Percentiles rank a stretch among this genome's conserved stretches.
These are phyloP conservation scores for Arthroderma sp. DNA, from an alignment of 2,329 filamentous ascomycete genomes.

Conservation along the genomic window DNA sequence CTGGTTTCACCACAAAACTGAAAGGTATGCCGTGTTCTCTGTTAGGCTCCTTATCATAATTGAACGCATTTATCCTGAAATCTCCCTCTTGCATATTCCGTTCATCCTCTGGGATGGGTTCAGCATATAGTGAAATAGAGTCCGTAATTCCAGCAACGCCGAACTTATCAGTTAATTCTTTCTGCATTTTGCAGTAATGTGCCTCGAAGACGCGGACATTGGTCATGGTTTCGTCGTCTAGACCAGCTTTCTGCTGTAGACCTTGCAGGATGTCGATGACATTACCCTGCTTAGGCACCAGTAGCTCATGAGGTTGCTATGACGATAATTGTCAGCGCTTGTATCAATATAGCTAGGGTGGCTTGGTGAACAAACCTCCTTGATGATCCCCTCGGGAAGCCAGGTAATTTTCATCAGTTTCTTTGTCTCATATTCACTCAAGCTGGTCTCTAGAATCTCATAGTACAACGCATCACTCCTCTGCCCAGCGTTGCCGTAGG, in stretches of 20 bases:
- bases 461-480: constrained; percentile 73
- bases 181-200: constrained; percentile 71
- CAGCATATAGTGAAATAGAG: constrained; percentile 68
- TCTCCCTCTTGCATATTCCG: constrained; percentile 49
- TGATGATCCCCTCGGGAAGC: constrained; percentile 79
- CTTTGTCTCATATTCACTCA: constrained; percentile 86
- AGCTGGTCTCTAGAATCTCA: constrained; percentile 85
- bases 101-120: constrained; percentile 64
- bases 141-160: constrained; percentile 75
- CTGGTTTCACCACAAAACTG: constrained; percentile 72
- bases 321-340: constrained; percentile 3
- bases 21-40: constrained; percentile 84
- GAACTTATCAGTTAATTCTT: constrained; percentile 58
- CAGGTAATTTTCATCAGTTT: constrained; percentile 73
- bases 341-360: not conserved
- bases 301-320: constrained; percentile 64
- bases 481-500: constrained; percentile 56
- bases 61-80: constrained; percentile 66
- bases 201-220: constrained; percentile 72
- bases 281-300: constrained; percentile 76
- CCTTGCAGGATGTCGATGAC: constrained; percentile 65
- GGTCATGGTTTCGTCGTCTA: constrained; percentile 62
- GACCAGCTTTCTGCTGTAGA: constrained; percentile 66
- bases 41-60: constrained; percentile 80
- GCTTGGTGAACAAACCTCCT: constrained; percentile 52